Percentiles rank a stretch among this genome's conserved stretches.
phyloP scores from a whole-genome alignment of 805 yeast genomes.

The Ogataea ramenticola region DNA sequence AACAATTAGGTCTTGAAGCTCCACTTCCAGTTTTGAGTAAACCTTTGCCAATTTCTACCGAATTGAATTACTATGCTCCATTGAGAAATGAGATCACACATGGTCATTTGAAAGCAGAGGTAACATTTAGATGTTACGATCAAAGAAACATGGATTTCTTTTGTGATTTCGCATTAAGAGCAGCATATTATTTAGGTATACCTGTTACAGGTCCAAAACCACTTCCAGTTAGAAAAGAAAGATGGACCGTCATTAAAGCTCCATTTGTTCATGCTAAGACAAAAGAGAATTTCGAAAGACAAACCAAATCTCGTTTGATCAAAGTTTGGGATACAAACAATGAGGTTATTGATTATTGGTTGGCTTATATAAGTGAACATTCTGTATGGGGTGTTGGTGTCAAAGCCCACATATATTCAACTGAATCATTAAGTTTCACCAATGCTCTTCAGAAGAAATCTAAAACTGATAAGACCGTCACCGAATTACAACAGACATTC shows the following conservation, averaged over 20 bases:
- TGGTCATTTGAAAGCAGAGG: slow-evolving; percentile 72
- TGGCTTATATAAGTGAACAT: slow-evolving; percentile 71
- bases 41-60: slow-evolving; percentile 82
- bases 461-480: slow-evolving; percentile 4
- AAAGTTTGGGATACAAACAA: slow-evolving; percentile 80
- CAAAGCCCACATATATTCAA: slow-evolving; percentile 58
- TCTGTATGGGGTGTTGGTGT: slow-evolving; percentile 78
- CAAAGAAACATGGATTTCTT: slow-evolving; percentile 65
- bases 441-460: slow-evolving; percentile 30
- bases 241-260: slow-evolving; percentile 89
- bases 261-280: slow-evolving; percentile 94
- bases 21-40: slow-evolving; percentile 29
- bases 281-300: slow-evolving; percentile 89
- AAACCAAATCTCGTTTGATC: slow-evolving; percentile 69
- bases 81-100: slow-evolving; percentile 56
- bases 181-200: slow-evolving; percentile 83
- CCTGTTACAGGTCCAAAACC: slow-evolving; percentile 75
- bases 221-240: slow-evolving; percentile 62
- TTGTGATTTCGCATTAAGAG: slow-evolving; percentile 81
- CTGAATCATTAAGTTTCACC: slow-evolving; percentile 40
- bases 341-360: slow-evolving; percentile 75
- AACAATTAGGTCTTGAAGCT: slow-evolving; percentile 27
- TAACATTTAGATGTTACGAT: slow-evolving; percentile 67
- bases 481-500: slow-evolving; percentile 11
- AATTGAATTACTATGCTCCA: slow-evolving; percentile 76